A percentile compares a stretch with the other conserved stretches of the same genome.
Conservation (phyloP, 73 alveolate species). For the Uronychia binucleata region DNA sequence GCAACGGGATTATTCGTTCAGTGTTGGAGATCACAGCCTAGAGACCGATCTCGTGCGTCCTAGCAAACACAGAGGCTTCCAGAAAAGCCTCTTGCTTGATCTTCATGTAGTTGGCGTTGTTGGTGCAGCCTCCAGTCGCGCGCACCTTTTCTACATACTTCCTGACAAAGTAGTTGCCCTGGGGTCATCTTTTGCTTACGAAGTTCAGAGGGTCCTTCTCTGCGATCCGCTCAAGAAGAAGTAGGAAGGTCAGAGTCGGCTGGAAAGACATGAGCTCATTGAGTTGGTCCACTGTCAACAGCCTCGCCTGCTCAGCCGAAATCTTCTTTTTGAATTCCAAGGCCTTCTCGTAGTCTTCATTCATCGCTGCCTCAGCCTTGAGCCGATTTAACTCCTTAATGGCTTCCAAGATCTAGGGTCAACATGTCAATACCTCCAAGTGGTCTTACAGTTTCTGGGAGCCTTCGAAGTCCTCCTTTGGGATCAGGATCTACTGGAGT, state of each 20-base stretch:
- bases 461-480: not conserved
- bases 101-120: not conserved
- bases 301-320: not conserved
- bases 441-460: not conserved
- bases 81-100: not conserved
- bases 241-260: not conserved
- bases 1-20: not conserved
- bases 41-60: not conserved
- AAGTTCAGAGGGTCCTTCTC: not conserved
- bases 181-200: not conserved
- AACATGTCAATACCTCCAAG: not conserved
- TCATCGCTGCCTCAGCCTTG: conserved; percentile 22
- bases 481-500: not conserved
- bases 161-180: not conserved
- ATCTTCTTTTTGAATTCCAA: conserved; percentile 7
- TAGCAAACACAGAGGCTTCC: not conserved
- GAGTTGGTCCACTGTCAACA: conserved; percentile 1
- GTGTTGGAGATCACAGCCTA: not conserved
- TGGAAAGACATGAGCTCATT: not conserved
- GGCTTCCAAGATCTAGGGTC: not conserved
- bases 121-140: not conserved
- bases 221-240: conserved; percentile 10
- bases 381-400: not conserved
- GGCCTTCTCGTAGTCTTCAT: conserved; percentile 36
- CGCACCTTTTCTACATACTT: not conserved